A percentile compares a stretch with the other conserved stretches of the same genome.
These are phyloP conservation scores for Teunomyces atbi DNA, from an alignment of 805 yeast species.

Conservation along the genomic window DNA sequence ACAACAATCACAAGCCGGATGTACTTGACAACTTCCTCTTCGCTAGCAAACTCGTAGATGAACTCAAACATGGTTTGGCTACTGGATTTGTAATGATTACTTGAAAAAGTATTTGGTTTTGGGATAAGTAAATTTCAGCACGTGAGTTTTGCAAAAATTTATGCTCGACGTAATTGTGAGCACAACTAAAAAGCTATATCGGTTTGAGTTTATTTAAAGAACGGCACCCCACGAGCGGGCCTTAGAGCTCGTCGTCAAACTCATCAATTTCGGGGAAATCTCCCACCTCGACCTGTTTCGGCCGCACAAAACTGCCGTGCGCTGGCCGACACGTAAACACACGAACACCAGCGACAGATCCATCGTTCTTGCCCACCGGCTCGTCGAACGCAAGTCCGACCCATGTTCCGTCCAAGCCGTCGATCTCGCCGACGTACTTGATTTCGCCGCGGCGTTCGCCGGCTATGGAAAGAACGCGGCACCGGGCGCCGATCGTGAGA, in stretches of 20 bases:
- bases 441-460: constrained; percentile 70
- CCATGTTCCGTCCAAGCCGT: constrained; percentile 64
- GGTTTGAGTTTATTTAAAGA: too few species aligned
- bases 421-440: constrained; percentile 65
- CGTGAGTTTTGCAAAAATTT: too few species aligned
- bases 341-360: constrained; percentile 58
- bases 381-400: constrained; percentile 83
- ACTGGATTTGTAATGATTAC: background rate
- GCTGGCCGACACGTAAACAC: constrained; percentile 57
- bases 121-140: too few species aligned
- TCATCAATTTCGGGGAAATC: constrained; percentile 54
- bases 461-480: constrained; percentile 44
- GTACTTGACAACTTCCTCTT: constrained; percentile 44
- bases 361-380: constrained; percentile 86
- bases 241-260: constrained; percentile 29
- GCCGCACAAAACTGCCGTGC: constrained; percentile 79
- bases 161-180: too few species aligned
- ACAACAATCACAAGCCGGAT: constrained; percentile 50
- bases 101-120: background rate
- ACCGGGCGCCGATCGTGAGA: constrained; percentile 51
- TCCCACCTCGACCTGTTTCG: constrained; percentile 66
- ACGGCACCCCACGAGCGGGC: too few species aligned
- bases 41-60: constrained; percentile 35
- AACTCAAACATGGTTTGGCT: constrained; percentile 22
- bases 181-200: too few species aligned